phyloP scores from a whole-genome alignment of 805 yeast species.

The Saturnispora dispora region DNA sequence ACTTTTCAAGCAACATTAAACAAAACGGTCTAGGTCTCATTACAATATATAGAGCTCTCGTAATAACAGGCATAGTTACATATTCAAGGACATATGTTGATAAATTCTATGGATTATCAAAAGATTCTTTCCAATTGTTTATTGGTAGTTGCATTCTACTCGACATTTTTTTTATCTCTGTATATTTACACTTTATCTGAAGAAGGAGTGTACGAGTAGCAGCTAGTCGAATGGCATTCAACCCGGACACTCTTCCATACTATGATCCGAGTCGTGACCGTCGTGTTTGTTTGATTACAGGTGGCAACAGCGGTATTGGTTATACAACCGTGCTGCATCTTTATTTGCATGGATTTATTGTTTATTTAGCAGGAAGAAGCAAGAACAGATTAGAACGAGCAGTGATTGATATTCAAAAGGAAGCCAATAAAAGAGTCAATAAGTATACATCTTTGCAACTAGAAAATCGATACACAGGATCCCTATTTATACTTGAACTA shows the following conservation, averaged over 20 bases:
- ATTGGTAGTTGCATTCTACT: background rate
- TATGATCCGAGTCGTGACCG: conserved; percentile 45
- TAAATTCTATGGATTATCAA: too few relatives aligned
- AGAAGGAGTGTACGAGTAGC: background rate
- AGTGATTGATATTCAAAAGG: conserved; percentile 43
- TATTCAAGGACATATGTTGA: too few relatives aligned
- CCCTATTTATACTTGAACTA: conserved; percentile 40
- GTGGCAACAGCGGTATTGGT: conserved; percentile 79
- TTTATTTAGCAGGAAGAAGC: conserved; percentile 69
- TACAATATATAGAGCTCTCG: too few relatives aligned
- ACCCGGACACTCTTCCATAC: conserved; percentile 52
- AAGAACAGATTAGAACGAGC: conserved; percentile 46
- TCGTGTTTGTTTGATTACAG: conserved; percentile 65
- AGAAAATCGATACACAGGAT: conserved; percentile 34
- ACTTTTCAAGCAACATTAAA: too few relatives aligned
- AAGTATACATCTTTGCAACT: conserved; percentile 16
- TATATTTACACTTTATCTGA: background rate
- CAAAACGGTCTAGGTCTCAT: too few relatives aligned
- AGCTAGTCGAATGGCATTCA: conserved; percentile 4
- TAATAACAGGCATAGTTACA: too few relatives aligned
- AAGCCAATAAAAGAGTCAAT: conserved; percentile 35
- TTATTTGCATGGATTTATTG: conserved; percentile 67
- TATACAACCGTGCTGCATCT: conserved; percentile 67
- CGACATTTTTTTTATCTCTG: background rate
- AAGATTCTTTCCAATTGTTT: background rate